These are phyloP conservation scores for Ustilago xerochloae DNA, from an alignment of 1,284 basidiomycete genomes.

Conservation along the genomic window DNA sequence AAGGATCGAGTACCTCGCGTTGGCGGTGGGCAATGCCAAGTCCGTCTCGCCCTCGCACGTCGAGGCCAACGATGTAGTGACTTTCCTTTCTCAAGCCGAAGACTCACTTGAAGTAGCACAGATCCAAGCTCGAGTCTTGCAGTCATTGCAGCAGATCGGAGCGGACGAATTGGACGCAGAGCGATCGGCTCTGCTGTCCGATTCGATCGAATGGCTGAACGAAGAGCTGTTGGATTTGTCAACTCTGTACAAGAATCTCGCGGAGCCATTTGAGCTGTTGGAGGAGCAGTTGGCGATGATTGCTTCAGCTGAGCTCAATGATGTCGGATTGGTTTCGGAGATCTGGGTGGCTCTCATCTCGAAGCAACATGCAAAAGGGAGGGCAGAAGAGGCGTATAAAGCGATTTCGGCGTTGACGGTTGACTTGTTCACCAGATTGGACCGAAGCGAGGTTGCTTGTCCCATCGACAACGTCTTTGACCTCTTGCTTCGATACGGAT, in stretches of 20 bases:
- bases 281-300: slow-evolving; percentile 89
- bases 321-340: slow-evolving; percentile 80
- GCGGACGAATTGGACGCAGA: slow-evolving; percentile 70
- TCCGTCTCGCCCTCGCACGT: slow-evolving; percentile 49
- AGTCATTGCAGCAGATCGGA: slow-evolving; percentile 66
- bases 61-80: slow-evolving; percentile 85
- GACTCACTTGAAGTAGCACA: slow-evolving; percentile 97
- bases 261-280: slow-evolving; percentile 85
- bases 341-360: slow-evolving; percentile 91
- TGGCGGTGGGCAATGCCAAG: slow-evolving; percentile 95
- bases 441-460: slow-evolving; percentile 58
- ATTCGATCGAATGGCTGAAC: slow-evolving; percentile 70
- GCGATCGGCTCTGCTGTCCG: slow-evolving; percentile 72
- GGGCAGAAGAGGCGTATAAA: slow-evolving; percentile 46
- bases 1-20: slow-evolving; percentile 68
- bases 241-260: slow-evolving; percentile 84
- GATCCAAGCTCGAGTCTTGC: slow-evolving; percentile 83
- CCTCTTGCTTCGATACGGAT: slow-evolving; percentile 59
- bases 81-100: slow-evolving; percentile 90
- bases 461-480: slow-evolving; percentile 60
- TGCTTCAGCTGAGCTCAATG: slow-evolving; percentile 90
- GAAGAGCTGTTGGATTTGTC: slow-evolving; percentile 71
- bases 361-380: slow-evolving; percentile 73
- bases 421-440: slow-evolving; percentile 45
- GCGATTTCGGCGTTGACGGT: slow-evolving; percentile 43